Evolutionary conservation across 2,329 filamentous ascomycete genomes (phyloP), one percentile per base, ranked within the genome.

Genomic region (Periglandula ipomoeae): DNA sequence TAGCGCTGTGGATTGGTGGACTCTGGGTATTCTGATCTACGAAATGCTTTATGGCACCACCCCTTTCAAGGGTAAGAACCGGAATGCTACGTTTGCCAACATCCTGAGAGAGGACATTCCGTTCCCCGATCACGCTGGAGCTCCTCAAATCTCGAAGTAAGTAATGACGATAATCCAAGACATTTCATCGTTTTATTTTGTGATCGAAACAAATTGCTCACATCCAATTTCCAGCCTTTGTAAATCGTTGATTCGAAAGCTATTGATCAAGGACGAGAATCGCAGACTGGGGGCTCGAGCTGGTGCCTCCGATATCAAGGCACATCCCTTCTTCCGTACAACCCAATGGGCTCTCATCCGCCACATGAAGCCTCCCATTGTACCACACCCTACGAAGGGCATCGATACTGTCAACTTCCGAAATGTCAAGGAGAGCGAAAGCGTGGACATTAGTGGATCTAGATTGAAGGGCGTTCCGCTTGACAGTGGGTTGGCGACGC

Each of bases 1-100:
- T 7, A 97, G 91, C 63, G 93, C 93, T 13, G 93, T 98, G 13
- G 93, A 98, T 67, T 98, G 93, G 93, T 98, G 93, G 93, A 98
- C 93, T 0, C 70, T 98, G 47, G 93, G 93, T 19, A 97, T 98
- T 57, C 70, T 98, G 61, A 89, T 98, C 49, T 98, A 97, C 66
- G 93, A 98, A 69, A 98, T 98, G 93, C 76, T 98, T 32, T 98
- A 91, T 70, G 93, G 93, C 48, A 98, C 91, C 0, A 98, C 93
- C 0, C 93, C 93, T 1, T 98, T 98, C 78, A 98, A 98, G 74
- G 93, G 93, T 58, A 97, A 98, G 79, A 98, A 96, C 68, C 82
- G 93, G 35, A 98, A 97, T 60, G 89, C 90, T 13, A 98, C 93
- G 0, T 98, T 98, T 71, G 91, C 90, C 52, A 98, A 97, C 64